Conservation (phyloP, 1,284 basidiomycete genomes). For the Athelia psychrophila region DNA sequence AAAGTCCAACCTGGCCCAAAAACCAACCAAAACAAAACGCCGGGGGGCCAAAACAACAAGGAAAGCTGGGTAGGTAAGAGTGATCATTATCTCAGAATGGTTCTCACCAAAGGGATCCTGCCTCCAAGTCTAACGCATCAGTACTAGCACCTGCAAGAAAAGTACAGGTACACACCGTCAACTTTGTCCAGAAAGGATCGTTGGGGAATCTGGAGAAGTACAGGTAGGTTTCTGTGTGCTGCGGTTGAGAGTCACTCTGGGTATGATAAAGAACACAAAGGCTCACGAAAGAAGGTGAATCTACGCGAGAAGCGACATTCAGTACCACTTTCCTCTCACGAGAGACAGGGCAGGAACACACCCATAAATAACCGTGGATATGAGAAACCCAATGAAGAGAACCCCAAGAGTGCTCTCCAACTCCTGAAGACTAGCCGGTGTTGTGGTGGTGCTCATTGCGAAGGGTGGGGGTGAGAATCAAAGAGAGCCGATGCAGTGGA, state of each 20-base stretch:
- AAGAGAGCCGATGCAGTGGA: too few relatives aligned
- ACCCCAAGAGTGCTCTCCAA: background rate
- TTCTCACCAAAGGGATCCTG: conserved; percentile 29
- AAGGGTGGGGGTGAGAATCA: background rate
- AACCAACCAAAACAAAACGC: too few relatives aligned
- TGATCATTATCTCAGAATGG: too few relatives aligned
- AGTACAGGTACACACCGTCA: conserved; percentile 21
- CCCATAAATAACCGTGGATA: background rate
- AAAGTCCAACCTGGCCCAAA: too few relatives aligned
- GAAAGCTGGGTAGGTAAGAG: background rate
- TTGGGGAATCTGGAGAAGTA: conserved; percentile 35
- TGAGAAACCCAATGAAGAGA: background rate
- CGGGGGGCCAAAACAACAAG: background rate
- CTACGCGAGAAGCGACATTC: conserved; percentile 22
- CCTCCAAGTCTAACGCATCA: conserved; percentile 18
- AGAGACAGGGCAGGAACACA: too few relatives aligned
- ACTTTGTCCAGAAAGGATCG: conserved; percentile 24
- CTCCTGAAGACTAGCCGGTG: background rate
- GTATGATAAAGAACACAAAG: background rate
- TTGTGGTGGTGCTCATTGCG: background rate
- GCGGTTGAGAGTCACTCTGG: background rate
- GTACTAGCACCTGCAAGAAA: background rate
- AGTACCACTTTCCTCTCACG: too few relatives aligned
- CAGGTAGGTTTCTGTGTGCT: conserved; percentile 33
- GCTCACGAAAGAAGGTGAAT: conserved; percentile 41